These are phyloP conservation scores for Acrocalymma vagum DNA, from an alignment of 2,329 filamentous ascomycete genomes.

Conservation along the genomic window DNA sequence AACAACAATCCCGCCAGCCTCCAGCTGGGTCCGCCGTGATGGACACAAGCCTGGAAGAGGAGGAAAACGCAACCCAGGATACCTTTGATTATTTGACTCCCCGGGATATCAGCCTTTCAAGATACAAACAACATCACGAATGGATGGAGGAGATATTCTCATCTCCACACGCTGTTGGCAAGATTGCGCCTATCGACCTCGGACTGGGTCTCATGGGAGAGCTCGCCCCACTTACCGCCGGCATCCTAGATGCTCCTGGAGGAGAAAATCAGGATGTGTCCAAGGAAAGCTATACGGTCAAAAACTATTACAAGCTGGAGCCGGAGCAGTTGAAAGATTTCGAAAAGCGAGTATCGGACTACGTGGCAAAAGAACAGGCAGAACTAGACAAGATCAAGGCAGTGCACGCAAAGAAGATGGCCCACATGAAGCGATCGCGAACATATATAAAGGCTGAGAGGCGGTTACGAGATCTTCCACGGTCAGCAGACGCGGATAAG, in stretches of 20 bases:
- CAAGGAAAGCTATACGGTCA: conserved; percentile 44
- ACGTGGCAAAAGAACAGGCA: conserved; percentile 75
- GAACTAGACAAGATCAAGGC: conserved; percentile 88
- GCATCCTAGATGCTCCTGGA: conserved; percentile 74
- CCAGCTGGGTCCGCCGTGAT: conserved; percentile 27
- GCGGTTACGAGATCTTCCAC: conserved; percentile 72
- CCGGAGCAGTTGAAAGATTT: conserved; percentile 84
- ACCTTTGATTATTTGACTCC: conserved; percentile 90
- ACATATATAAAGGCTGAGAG: conserved; percentile 78
- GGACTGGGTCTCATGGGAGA: conserved; percentile 82
- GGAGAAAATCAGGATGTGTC: conserved; percentile 35
- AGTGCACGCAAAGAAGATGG: conserved; percentile 78
- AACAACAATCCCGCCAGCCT: conserved; percentile 54
- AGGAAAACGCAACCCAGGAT: conserved; percentile 88
- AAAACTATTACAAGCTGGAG: conserved; percentile 73
- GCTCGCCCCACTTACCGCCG: conserved; percentile 81
- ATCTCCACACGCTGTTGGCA: conserved; percentile 84
- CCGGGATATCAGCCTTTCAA: conserved; percentile 83
- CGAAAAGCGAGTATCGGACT: conserved; percentile 76
- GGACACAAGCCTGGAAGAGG: conserved; percentile 75
- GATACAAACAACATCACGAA: conserved; percentile 95
- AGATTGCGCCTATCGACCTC: conserved; percentile 87
- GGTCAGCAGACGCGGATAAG: conserved; percentile 42
- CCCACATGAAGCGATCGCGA: conserved; percentile 75
- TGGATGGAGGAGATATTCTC: conserved; percentile 99